These are phyloP conservation scores for Ganoderma leucocontextum DNA, from an alignment of 1,284 basidiomycete species.

Conservation along the genomic window DNA sequence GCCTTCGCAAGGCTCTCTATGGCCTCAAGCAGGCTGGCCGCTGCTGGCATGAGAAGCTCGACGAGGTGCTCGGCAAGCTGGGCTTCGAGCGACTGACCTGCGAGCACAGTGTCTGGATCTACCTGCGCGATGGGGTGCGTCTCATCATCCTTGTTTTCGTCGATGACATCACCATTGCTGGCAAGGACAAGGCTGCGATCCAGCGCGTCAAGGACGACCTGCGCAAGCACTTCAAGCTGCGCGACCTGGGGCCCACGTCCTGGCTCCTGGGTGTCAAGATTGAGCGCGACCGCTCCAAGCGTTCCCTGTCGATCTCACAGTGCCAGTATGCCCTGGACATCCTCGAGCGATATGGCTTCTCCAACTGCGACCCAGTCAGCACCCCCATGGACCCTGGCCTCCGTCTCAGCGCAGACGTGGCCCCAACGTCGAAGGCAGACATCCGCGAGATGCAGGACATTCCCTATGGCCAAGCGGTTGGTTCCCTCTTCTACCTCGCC, in stretches of 20 bases:
- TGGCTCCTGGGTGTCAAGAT: not conserved
- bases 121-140: slow-evolving; percentile 12
- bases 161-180: slow-evolving; percentile 14
- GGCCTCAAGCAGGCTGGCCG: slow-evolving; percentile 36
- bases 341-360: not conserved
- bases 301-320: not conserved
- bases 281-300: not conserved
- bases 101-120: slow-evolving; percentile 42
- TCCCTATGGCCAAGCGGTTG: slow-evolving; percentile 14
- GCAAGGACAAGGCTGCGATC: slow-evolving; percentile 4
- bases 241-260: not conserved
- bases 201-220: slow-evolving; percentile 27
- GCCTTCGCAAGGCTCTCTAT: slow-evolving; percentile 32
- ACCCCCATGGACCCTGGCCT: slow-evolving; percentile 4
- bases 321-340: not conserved
- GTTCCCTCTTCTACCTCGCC: slow-evolving; percentile 18
- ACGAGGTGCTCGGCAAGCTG: slow-evolving; percentile 22
- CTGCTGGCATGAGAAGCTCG: slow-evolving; percentile 27
- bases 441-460: slow-evolving; percentile 8
- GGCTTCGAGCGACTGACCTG: slow-evolving; percentile 37
- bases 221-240: slow-evolving; percentile 21
- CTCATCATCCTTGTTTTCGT: slow-evolving; percentile 16
- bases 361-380: slow-evolving; percentile 3
- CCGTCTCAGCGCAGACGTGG: not conserved
- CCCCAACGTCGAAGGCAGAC: not conserved